Percentiles rank a stretch among this genome's conserved stretches.
Evolutionary conservation across 768 basidiomycete species (phyloP).

Genomic region (Hygrophorus russula): DNA sequence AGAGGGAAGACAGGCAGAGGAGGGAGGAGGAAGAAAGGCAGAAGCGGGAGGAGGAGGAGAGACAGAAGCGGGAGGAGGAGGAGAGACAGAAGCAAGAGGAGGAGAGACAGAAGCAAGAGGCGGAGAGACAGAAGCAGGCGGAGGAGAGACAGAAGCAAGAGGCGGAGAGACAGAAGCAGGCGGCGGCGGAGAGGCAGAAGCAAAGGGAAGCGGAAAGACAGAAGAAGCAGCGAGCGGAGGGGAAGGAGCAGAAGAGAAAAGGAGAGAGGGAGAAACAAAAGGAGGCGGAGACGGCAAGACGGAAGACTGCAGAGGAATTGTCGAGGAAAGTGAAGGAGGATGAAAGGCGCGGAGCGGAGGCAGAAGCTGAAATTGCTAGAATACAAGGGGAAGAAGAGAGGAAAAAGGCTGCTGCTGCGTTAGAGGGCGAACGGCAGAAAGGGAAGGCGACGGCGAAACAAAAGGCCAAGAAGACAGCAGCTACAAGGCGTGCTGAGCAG

Average conservation of each 20-base stretch:
- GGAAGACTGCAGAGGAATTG: neutral
- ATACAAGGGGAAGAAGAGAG: neutral
- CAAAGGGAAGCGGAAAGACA: neutral
- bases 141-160: neutral
- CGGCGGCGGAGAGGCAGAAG: neutral
- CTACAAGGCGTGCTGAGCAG: conserved; percentile 3
- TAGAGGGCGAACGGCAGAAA: neutral
- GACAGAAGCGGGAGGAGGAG: conserved; percentile 3
- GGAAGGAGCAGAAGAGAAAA: neutral
- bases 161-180: conserved; percentile 1
- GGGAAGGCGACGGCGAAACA: conserved; percentile 1
- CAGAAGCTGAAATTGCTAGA: conserved; percentile 5
- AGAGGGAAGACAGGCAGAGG: neutral
- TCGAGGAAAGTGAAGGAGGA: conserved; percentile 1
- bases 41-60: neutral
- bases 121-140: neutral
- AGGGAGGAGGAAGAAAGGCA: neutral
- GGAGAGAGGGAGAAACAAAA: neutral
- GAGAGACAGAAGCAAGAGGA: conserved; percentile 3
- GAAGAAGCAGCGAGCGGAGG: neutral
- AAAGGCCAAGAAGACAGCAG: neutral
- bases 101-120: conserved; percentile 5
- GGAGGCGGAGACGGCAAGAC: neutral
- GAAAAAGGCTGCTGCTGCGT: neutral
- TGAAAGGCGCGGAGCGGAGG: conserved; percentile 5